phyloP scores from a whole-genome alignment of 805 yeast species.

The Cyberlindnera misumaiensis region DNA sequence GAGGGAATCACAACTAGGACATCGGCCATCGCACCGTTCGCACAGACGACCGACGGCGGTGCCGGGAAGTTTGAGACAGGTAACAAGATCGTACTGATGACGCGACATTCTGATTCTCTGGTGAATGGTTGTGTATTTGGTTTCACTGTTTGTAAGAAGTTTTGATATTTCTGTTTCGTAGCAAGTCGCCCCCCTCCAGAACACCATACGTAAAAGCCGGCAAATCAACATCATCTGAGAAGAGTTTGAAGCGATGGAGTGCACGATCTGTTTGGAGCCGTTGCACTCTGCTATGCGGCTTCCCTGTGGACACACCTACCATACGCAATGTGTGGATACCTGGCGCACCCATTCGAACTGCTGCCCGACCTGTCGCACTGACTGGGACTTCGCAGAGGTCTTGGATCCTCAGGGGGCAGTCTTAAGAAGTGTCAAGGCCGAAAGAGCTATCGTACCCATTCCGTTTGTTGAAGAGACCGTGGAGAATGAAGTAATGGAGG shows the following conservation, averaged over 20 bases:
- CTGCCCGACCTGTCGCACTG: slow-evolving; percentile 56
- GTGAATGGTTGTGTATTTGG: too few species aligned
- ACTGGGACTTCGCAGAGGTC: slow-evolving; percentile 33
- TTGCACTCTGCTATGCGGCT: slow-evolving; percentile 25
- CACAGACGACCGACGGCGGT: slow-evolving; percentile 64
- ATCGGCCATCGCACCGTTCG: slow-evolving; percentile 81
- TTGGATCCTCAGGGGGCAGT: slow-evolving; percentile 18
- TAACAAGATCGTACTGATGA: slow-evolving; percentile 78
- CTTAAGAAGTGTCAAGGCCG: slow-evolving; percentile 7
- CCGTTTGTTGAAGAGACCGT: slow-evolving; percentile 12
- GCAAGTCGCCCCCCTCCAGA: background rate
- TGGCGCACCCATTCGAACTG: slow-evolving; percentile 54
- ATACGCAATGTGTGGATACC: slow-evolving; percentile 44
- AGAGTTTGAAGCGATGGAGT: slow-evolving; percentile 18
- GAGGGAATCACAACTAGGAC: slow-evolving; percentile 84
- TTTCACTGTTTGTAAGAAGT: too few species aligned
- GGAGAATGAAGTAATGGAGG: slow-evolving; percentile 2
- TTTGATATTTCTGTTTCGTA: too few species aligned
- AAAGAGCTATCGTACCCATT: slow-evolving; percentile 5
- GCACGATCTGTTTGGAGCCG: slow-evolving; percentile 56
- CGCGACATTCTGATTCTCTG: slow-evolving; percentile 74
- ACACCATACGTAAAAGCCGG: too few species aligned
- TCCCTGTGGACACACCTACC: slow-evolving; percentile 54
- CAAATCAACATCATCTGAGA: background rate
- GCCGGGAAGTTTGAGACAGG: slow-evolving; percentile 85